Base-by-base conservation (phyloP, 2,329 filamentous ascomycete genomes). In the Botrytis porri region DNA sequence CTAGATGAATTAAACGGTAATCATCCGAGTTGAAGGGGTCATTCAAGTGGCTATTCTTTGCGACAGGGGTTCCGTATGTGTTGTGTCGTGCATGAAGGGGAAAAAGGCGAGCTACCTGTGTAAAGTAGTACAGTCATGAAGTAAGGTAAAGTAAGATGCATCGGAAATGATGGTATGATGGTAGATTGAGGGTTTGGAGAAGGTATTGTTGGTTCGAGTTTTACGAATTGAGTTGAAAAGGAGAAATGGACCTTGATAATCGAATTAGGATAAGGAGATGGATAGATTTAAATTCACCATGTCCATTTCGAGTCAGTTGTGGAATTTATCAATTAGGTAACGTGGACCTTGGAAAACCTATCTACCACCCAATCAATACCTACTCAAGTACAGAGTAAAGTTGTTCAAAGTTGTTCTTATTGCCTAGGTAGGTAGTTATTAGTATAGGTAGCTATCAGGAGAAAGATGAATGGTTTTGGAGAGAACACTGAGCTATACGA, bases 1-100 rank as follows among this genome's bases (percentile, higher is more conserved):
- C 39, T 66, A 39, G 70, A 66, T 57, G 70, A 67, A 57, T 43
- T 20, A 59, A 67, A 72, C 70, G 62, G 70, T 54, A 35, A 43
- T 39, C 45, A 69, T 45, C 60, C n/a, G 57, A 70, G 54, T 29
- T 48, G 54, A 63, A 63, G 57, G 35, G 35, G n/a, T 14, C 45
- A 41, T 51, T 54, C 35, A 39, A 67, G 32, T 67, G 64, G 65
- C 35, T 20, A 7, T 57, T 54, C 48, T 39, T 67, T 22, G n/a
- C 65, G 32, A 67, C 29, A 54, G 48, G 45, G 29, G 25, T 29
- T 20, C 35, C 37, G n/a, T 37, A 29, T 20, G 63, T 66, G 45
- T 51, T 41, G 48, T 70, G 43, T 70, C 22, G 69, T 64, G 69
- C 69, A 70, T 70, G 22, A 45, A 63, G 45, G 51, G n/a, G 41